A percentile compares a stretch with the other conserved stretches of the same genome.
These are phyloP conservation scores for Flaveria sonorensis DNA, from an alignment of 129 eudicot species.

Conservation along the genomic window DNA sequence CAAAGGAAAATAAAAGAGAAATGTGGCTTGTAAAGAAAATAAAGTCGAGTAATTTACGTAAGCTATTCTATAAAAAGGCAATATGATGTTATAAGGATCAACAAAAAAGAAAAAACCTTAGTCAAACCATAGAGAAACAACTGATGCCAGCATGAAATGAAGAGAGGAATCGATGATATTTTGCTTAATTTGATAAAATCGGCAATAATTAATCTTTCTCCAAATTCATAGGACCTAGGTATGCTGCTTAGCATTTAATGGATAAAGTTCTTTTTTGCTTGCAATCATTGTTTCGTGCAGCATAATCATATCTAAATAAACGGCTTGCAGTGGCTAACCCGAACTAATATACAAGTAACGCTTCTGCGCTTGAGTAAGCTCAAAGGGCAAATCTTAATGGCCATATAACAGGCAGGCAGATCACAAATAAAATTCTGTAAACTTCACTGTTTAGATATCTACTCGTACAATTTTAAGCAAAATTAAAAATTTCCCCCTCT, in stretches of 20 bases:
- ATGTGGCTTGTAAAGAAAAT: neutral
- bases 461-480: neutral
- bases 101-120: neutral
- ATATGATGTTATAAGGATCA: slow-evolving; percentile 3
- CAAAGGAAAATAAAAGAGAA: too few species aligned
- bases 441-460: slow-evolving; percentile 7
- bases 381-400: neutral
- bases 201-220: neutral
- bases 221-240: neutral
- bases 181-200: neutral
- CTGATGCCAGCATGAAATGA: neutral
- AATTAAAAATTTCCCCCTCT: neutral
- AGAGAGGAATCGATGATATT: neutral
- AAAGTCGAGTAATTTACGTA: neutral
- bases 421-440: slow-evolving; percentile 7
- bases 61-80: neutral
- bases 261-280: neutral
- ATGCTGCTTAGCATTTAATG: slow-evolving; percentile 4
- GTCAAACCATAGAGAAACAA: neutral
- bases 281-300: neutral
- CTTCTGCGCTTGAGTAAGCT: slow-evolving; percentile 1
- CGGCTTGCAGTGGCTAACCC: neutral
- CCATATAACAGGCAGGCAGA: slow-evolving; percentile 14
- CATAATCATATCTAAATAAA: slow-evolving; percentile 15
- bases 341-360: slow-evolving; percentile 8